These are phyloP conservation scores for Suhomyces sp. DNA, from an alignment of 805 yeast species.

Conservation along the genomic window DNA sequence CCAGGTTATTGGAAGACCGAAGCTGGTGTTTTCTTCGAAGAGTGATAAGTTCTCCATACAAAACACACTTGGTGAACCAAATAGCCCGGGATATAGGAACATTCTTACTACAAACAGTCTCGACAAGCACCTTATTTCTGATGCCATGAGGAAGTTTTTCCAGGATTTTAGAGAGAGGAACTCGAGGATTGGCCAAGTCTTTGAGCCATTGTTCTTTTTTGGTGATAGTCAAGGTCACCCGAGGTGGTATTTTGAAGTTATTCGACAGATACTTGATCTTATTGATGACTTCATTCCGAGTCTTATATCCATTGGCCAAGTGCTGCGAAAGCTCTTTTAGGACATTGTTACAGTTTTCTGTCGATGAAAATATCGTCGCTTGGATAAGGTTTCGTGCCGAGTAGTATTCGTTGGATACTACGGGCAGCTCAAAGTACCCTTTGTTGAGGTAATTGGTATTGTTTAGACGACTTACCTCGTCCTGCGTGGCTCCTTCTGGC, in stretches of 20 bases:
- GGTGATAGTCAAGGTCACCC: slow-evolving; percentile 87
- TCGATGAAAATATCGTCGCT: slow-evolving; percentile 38
- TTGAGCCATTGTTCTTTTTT: slow-evolving; percentile 82
- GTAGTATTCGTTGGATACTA: slow-evolving; percentile 63
- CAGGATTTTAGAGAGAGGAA: slow-evolving; percentile 66
- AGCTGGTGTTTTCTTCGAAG: slow-evolving; percentile 30
- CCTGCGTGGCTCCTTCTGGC: slow-evolving; percentile 21
- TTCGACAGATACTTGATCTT: slow-evolving; percentile 34
- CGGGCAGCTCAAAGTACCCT: slow-evolving; percentile 66
- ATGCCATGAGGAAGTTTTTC: slow-evolving; percentile 90
- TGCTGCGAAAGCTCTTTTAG: slow-evolving; percentile 38
- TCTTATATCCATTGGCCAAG: slow-evolving; percentile 34
- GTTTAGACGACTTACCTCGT: slow-evolving; percentile 54
- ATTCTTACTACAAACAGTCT: slow-evolving; percentile 61
- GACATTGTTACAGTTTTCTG: slow-evolving; percentile 33
- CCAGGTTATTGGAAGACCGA: slow-evolving; percentile 11
- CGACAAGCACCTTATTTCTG: slow-evolving; percentile 67
- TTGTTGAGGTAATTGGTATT: slow-evolving; percentile 54
- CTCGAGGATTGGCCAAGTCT: slow-evolving; percentile 66
- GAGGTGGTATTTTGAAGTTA: slow-evolving; percentile 72
- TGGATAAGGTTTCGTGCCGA: slow-evolving; percentile 64
- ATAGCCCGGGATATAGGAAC: slow-evolving; percentile 81
- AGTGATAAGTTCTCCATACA: slow-evolving; percentile 52
- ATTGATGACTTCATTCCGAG: slow-evolving; percentile 40
- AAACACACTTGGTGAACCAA: slow-evolving; percentile 88